Percentiles rank a stretch among this genome's conserved stretches.
Evolutionary conservation across 345 rosid species (phyloP).

Genomic region (Aegle marmelos): DNA sequence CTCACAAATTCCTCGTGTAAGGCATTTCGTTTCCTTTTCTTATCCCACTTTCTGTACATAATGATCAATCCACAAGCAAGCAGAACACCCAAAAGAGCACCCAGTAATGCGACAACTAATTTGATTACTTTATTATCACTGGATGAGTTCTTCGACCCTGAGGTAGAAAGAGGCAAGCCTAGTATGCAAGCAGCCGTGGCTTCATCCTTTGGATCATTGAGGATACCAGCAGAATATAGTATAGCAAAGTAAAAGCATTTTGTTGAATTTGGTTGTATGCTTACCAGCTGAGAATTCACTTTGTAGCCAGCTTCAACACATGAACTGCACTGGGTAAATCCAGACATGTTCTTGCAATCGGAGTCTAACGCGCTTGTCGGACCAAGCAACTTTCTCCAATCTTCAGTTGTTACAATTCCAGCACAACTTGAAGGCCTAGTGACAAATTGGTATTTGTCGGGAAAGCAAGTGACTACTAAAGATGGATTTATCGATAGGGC

Average conservation of each 20-base stretch:
- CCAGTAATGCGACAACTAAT: conserved; percentile 24
- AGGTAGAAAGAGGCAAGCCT: conserved; percentile 34
- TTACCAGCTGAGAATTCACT: conserved; percentile 31
- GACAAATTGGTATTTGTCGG: conserved; percentile 34
- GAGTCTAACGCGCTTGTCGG: conserved; percentile 28
- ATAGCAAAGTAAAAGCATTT: conserved; percentile 41
- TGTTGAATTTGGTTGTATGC: conserved; percentile 28
- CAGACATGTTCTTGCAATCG: conserved; percentile 39
- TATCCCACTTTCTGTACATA: conserved; percentile 27
- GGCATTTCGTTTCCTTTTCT: conserved; percentile 28
- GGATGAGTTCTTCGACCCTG: conserved; percentile 8
- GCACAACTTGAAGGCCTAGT: conserved; percentile 36
- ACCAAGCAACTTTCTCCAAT: conserved; percentile 44
- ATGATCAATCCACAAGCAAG: conserved; percentile 25
- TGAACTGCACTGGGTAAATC: conserved; percentile 38
- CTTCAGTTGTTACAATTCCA: conserved; percentile 35
- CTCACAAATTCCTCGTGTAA: conserved; percentile 32
- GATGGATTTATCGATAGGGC: conserved; percentile 31
- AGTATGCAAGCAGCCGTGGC: conserved; percentile 45
- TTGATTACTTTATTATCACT: conserved; percentile 9
- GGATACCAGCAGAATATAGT: conserved; percentile 48
- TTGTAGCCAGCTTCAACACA: conserved; percentile 48
- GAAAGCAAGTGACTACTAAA: conserved; percentile 39
- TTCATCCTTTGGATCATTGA: conserved; percentile 41
- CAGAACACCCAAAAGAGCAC: conserved; percentile 38